Conservation (phyloP, 306 rosid genomes). For the cucumber (Cucumis sativus) region DNA sequence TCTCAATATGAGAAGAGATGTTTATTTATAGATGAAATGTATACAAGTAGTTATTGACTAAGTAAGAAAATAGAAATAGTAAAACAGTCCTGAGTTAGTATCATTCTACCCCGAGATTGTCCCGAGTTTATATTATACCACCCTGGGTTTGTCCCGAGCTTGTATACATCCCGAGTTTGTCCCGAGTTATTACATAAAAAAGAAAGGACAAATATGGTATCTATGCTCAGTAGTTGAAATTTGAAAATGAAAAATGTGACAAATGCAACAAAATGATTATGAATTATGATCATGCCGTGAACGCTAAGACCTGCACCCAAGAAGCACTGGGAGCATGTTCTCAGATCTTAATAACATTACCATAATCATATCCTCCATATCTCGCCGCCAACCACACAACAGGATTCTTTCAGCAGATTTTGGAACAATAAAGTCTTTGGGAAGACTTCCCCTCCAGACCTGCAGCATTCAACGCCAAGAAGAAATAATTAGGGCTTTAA, state of each 20-base stretch:
- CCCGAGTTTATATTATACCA: no score
- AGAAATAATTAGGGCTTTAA: constrained; percentile 27
- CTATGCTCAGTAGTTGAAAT: not conserved
- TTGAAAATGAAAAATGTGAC: not conserved
- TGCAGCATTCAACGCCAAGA: constrained; percentile 40
- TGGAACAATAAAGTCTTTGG: constrained; percentile 63
- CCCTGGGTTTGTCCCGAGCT: no score
- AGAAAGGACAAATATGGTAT: not conserved
- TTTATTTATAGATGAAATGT: no score
- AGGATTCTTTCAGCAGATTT: constrained; percentile 72
- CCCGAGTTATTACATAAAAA: not conserved
- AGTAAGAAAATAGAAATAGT: no score
- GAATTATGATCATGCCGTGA: constrained; percentile 13
- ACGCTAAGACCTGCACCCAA: constrained; percentile 16
- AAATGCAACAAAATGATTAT: constrained; percentile 1
- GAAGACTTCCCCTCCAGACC: constrained; percentile 90
- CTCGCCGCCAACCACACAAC: constrained; percentile 91
- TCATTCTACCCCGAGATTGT: no score
- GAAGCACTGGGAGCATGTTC: constrained; percentile 18
- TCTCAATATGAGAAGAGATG: no score
- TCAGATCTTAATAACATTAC: constrained; percentile 37
- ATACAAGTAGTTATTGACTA: no score
- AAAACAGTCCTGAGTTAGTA: no score
- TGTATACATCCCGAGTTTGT: no score
- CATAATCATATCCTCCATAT: constrained; percentile 94